phyloP scores from a whole-genome alignment of 352 stramenopile genomes.

The Pythium oligandrum region DNA sequence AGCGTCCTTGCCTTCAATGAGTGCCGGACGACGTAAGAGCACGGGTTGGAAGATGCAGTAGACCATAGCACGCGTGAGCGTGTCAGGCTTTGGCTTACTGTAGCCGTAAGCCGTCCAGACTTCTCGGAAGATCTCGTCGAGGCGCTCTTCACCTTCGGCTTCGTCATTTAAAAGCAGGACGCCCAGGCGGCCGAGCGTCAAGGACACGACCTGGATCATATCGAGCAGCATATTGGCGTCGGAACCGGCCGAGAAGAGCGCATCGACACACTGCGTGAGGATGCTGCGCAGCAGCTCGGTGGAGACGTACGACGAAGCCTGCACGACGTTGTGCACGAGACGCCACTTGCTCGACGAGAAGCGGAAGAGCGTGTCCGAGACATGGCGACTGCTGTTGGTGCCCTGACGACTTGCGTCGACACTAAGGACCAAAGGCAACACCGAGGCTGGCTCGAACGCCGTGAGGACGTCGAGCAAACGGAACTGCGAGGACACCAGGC shows the following conservation, averaged over 20 bases:
- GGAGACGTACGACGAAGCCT: constrained; percentile 41
- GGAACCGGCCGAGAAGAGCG: constrained; percentile 47
- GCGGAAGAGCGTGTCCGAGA: constrained; percentile 21
- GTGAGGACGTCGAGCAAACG: constrained; percentile 12
- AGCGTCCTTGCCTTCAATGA: constrained; percentile 12
- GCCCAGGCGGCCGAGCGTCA: constrained; percentile 45
- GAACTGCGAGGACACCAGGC: constrained; percentile 13
- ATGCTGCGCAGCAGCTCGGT: constrained; percentile 30
- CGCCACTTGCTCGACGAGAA: constrained; percentile 55
- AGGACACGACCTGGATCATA: constrained; percentile 65
- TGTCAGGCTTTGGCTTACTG: constrained; percentile 64
- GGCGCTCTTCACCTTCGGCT: constrained; percentile 7
- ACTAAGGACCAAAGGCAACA: constrained; percentile 11
- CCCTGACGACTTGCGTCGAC: constrained; percentile 12
- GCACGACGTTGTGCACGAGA: constrained; percentile 43
- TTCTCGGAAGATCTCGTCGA: constrained; percentile 42
- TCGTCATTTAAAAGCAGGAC: constrained; percentile 18
- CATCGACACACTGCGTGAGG: constrained; percentile 41
- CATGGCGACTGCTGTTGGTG: constrained; percentile 15
- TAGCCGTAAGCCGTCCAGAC: constrained; percentile 71
- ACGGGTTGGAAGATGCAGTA: constrained; percentile 66
- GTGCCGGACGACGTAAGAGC: constrained; percentile 33
- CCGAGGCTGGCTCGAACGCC: constrained; percentile 10
- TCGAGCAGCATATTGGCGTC: constrained; percentile 51
- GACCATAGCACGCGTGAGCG: constrained; percentile 58